A percentile compares a stretch with the other conserved stretches of the same genome.
phyloP scores from a whole-genome alignment of 2,329 filamentous ascomycete species.

The Colletotrichum sp. region DNA sequence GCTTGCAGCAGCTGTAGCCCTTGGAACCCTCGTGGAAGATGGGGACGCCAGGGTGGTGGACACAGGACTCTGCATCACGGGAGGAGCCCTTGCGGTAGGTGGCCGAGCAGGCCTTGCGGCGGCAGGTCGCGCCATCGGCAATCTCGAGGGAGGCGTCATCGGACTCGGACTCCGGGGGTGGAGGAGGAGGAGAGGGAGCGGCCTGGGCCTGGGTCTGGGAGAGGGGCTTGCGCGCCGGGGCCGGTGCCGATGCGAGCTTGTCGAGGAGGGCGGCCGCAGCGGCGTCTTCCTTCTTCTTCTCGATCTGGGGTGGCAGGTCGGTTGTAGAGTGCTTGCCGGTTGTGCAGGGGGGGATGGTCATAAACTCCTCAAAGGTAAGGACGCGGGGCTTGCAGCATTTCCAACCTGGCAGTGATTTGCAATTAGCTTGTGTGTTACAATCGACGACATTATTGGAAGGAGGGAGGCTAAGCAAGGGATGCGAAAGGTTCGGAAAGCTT shows the following conservation, averaged over 20 bases:
- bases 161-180: constrained; percentile 80
- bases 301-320: constrained; percentile 68
- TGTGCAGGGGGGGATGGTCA: constrained; percentile 89
- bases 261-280: constrained; percentile 35
- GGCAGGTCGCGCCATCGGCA: constrained; percentile 76
- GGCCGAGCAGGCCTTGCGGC: constrained; percentile 75
- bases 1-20: constrained; percentile 96
- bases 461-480: neutral
- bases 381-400: constrained; percentile 98
- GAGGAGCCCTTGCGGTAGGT: constrained; percentile 66
- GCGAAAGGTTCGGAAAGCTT: neutral
- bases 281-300: constrained; percentile 54
- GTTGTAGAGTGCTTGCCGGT: constrained; percentile 91
- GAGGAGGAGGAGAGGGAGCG: constrained; percentile 59
- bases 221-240: constrained; percentile 43
- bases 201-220: constrained; percentile 42
- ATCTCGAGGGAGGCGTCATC: constrained; percentile 81
- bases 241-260: constrained; percentile 47
- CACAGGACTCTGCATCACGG: constrained; percentile 77
- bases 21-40: constrained; percentile 99
- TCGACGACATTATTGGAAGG: neutral
- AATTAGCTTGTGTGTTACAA: constrained; percentile 19
- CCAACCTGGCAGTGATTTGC: constrained; percentile 70
- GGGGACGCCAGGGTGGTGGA: constrained; percentile 87
- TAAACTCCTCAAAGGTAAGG: constrained; percentile 97